Base-by-base conservation (phyloP, 768 basidiomycete species). In the Lactarius psammicola region DNA sequence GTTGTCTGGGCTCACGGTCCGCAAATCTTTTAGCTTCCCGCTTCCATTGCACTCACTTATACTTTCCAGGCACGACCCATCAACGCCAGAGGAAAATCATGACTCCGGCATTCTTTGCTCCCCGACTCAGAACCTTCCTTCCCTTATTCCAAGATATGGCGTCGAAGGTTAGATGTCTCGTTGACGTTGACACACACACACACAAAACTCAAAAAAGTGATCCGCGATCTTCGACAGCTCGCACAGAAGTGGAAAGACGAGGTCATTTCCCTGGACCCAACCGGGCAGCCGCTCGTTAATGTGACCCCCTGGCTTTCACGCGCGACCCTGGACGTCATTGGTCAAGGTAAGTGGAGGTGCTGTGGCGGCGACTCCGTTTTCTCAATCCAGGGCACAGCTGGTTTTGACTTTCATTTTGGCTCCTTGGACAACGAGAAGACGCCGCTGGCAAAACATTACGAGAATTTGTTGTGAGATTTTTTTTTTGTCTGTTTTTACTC, bases 51-150 rank as follows among this genome's bases (percentile, higher is more conserved):
- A 23, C 56, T 9, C 13, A 26, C 26, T 26, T 30, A 44, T 44
- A 31, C n/a, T 13, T 49, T 33, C n/a, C 33, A 73, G 72, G 70
- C 31, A 55, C 66, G 30, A 51, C 65, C 40, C 74, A 74, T 53
- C 62, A 62, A 49, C 74, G 74, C 18, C 69, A 70, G 40, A 70
- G 74, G 56, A 74, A 68, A 63, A 69, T 72, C 62, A 73, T 74
- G 74, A 71, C 70, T 13, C 72, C 72, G 1, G 72, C 74, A n/a
- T 74, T 74, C 67, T 70, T 66, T 17, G 70, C 74, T 10, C 60
- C 68, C 44, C 74, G 73, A 42, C 66, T 74, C 31, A 68, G 59
- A 53, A 65, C 71, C 3, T 74, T 72, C 71, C 66, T 74, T 46
- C 71, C 74, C 15, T 57, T 72, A 53, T 74, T 74, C 69, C 66